Base-by-base conservation (phyloP, 495 filamentous ascomycete species). In the Copromyces sp. region DNA sequence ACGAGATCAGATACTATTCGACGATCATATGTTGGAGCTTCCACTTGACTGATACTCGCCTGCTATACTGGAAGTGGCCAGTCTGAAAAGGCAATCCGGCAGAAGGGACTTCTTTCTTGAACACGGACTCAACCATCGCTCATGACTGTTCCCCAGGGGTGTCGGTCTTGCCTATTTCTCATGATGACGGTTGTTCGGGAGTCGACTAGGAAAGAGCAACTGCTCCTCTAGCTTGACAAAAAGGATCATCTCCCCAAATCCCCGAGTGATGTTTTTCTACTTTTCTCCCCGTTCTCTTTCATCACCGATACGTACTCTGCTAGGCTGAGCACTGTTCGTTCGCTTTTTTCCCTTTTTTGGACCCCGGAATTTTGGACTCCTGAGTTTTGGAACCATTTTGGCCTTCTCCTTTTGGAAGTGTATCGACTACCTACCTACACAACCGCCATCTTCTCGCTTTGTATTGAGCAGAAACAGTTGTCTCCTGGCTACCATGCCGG, bases 301-400 rank as follows among this genome's bases (percentile, higher is more conserved):
- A 68, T 39, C 61, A 61, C 59, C 61, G 4, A 17, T 24, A n/a
- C n/a, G n/a, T n/a, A 42, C 53, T n/a, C 59, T 68, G 68, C 40
- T 69, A 17, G 37, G 24, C 71, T 75, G 39, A n/a, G 38, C 29
- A 39, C 40, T 65, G 9, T 24, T 41, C 71, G 9, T 24, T 41
- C 61, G 32, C 39, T 70, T 41, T 29, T 16, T 9, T n/a, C n/a
- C 69, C 3, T 61, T 24, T 74, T 75, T 76, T 77, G 70, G 69
- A 70, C 69, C 68, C 47, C 16, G 68, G 24, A n/a, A n/a, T 69
- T 73, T 77, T 75, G 72, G 70, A 70, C 35, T 53, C 71, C 69
- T 12, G 69, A 20, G 68, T 72, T 71, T 75, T 77, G 73, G 71
- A 74, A 73, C 75, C 71, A 72, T 73, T 73, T 75, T 75, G 44